Evolutionary conservation across 768 basidiomycete species (phyloP).

Genomic region (Xerocomus spinulosus): DNA sequence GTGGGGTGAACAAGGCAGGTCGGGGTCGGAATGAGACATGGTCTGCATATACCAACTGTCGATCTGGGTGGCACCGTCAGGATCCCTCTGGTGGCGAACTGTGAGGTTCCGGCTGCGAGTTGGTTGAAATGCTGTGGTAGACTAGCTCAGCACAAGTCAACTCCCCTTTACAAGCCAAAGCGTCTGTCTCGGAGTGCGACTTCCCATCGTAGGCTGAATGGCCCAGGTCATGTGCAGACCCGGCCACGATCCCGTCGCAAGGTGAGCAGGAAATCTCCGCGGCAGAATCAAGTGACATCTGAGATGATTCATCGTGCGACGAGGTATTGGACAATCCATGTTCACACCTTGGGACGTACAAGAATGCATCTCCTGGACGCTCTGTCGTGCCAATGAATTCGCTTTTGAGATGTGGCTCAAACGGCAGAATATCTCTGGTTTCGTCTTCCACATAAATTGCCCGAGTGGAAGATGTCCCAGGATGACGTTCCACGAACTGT

Average conservation of each 20-base stretch:
- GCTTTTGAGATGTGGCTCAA: slow-evolving; percentile 9
- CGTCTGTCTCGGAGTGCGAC: no score
- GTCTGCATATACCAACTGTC: no score
- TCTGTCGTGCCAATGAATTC: slow-evolving; percentile 13
- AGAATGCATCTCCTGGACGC: slow-evolving; percentile 7
- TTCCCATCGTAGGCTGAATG: neutral
- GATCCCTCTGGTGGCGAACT: neutral
- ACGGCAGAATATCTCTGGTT: neutral
- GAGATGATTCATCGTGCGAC: neutral
- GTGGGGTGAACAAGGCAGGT: no score
- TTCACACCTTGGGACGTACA: slow-evolving; percentile 3
- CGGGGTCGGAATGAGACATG: no score
- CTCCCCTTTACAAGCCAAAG: no score
- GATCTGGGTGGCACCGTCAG: neutral
- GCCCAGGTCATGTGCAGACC: neutral
- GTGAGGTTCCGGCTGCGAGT: neutral
- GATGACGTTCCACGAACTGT: slow-evolving; percentile 17
- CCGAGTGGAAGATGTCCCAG: slow-evolving; percentile 13
- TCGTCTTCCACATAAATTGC: slow-evolving; percentile 22
- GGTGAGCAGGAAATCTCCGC: neutral
- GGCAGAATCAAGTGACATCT: neutral
- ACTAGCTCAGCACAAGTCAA: no score
- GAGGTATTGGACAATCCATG: neutral
- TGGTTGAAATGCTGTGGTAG: neutral
- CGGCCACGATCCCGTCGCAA: neutral